These are phyloP conservation scores for Suillus fuscotomentosus DNA, from an alignment of 768 basidiomycete genomes.

Conservation along the genomic window DNA sequence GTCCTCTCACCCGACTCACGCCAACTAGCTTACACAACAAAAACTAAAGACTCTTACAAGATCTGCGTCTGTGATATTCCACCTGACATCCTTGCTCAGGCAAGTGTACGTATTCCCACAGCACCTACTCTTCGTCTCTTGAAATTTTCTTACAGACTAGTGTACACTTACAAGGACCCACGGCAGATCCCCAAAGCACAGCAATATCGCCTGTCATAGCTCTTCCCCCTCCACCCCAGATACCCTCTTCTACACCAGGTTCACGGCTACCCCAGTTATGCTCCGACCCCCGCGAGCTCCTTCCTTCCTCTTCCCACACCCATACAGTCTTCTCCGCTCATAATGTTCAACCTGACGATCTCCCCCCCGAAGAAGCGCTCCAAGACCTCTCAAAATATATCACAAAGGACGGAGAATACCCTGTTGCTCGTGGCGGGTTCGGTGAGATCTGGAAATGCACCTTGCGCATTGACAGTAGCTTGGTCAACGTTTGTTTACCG, in stretches of 20 bases:
- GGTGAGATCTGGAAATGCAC: constrained; percentile 6
- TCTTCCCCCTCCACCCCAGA: no score
- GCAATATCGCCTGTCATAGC: no score
- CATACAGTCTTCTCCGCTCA: no score
- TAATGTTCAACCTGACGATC: background rate
- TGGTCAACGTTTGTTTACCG: background rate
- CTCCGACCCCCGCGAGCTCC: background rate
- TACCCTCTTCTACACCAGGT: no score
- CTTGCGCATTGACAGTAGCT: accelerated
- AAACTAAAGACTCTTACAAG: no score
- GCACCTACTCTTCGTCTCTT: no score
- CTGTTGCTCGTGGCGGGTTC: constrained; percentile 1
- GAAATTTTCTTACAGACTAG: background rate
- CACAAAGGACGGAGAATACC: background rate
- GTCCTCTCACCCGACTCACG: background rate
- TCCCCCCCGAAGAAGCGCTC: background rate
- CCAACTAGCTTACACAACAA: background rate
- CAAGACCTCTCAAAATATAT: background rate
- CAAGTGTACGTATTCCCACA: background rate
- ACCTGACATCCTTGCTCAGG: background rate
- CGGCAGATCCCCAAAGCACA: no score
- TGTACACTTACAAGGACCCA: no score
- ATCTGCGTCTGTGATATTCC: background rate
- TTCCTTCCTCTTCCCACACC: background rate
- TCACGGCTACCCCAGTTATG: no score